Base-by-base conservation (phyloP, 2,329 filamentous ascomycete species). In the Sphaceloma murrayae region DNA sequence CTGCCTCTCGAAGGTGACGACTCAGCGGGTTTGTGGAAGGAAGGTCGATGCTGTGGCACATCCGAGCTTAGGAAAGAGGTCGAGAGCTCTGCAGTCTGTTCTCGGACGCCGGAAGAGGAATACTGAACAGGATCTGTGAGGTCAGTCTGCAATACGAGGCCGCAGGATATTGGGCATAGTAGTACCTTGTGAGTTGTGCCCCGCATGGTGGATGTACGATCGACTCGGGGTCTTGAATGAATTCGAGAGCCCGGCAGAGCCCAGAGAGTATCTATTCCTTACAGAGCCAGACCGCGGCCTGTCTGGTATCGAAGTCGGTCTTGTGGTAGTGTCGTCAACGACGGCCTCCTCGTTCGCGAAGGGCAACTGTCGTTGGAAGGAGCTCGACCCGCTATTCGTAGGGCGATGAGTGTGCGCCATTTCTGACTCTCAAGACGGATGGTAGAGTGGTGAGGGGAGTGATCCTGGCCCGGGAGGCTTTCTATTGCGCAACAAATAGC, bases 61-160 rank as follows among this genome's bases (percentile, higher is more conserved):
- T 58, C 56, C 6, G 59, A 59, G 34, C 61, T 56, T 45, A 64
- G 42, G 32, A 62, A 62, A 3, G 58, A 63, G 2, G 59, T 59
- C 3, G 60, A 61, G 13, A 64, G 53, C 49, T 61, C 58, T 26
- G 58, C 60, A 24, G 61, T 62, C 52, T 62, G 58, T 38, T 62
- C 58, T 38, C 61, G 53, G 9, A 64, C 61, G 14, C 61, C 61
- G 5, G 57, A 53, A 13, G 60, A 63, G n/a, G 59, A 58, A 48
- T 64, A 64, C 18, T 60, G 59, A 3, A 60, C 54, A 29, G 51
- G 53, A 75, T 70, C 56, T 79, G 69, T 18, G 22, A 14, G 16
- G 31, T 30, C 36, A 31, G 22, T 22, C 29, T 33, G 46, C 36
- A 46, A 39, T 14, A n/a, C 19, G 45, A 21, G 29, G 16, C 9